A percentile compares a stretch with the other conserved stretches of the same genome.
Conservation (phyloP, 208 protist species). For the Dictyostelium gargantuum region DNA sequence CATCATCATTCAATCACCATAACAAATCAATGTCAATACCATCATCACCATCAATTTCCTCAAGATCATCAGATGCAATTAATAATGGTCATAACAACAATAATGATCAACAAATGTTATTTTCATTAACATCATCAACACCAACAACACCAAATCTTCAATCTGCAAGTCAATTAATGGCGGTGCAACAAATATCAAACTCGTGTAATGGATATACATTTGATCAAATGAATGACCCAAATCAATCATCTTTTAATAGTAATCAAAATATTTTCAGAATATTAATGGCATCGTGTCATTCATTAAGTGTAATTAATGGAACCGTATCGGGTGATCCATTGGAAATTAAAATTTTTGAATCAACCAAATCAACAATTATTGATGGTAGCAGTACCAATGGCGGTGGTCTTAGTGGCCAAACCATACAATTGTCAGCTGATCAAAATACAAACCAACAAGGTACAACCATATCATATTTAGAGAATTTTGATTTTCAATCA, state of each 20-base stretch:
- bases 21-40: not conserved
- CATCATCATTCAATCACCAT: no score
- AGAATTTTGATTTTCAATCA: conserved; percentile 81
- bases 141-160: not conserved
- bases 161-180: not conserved
- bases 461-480: conserved; percentile 19
- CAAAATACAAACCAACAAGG: no score
- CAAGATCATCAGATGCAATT: not conserved
- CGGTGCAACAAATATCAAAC: no score
- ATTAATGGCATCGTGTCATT: conserved; percentile 76
- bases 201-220: not conserved
- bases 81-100: not conserved
- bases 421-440: not conserved
- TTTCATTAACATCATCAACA: not conserved
- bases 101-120: not conserved
- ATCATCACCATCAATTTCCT: not conserved
- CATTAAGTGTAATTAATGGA: conserved; percentile 65
- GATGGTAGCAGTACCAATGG: conserved; percentile 6
- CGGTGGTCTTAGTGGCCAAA: not conserved
- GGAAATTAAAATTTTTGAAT: conserved; percentile 84
- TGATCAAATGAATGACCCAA: not conserved
- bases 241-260: not conserved
- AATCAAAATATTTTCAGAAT: not conserved
- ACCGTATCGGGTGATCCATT: conserved; percentile 83
- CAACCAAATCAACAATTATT: conserved; percentile 70